Evolutionary conservation across 2,329 filamentous ascomycete species (phyloP).

Genomic region (Didymella glomerata): DNA sequence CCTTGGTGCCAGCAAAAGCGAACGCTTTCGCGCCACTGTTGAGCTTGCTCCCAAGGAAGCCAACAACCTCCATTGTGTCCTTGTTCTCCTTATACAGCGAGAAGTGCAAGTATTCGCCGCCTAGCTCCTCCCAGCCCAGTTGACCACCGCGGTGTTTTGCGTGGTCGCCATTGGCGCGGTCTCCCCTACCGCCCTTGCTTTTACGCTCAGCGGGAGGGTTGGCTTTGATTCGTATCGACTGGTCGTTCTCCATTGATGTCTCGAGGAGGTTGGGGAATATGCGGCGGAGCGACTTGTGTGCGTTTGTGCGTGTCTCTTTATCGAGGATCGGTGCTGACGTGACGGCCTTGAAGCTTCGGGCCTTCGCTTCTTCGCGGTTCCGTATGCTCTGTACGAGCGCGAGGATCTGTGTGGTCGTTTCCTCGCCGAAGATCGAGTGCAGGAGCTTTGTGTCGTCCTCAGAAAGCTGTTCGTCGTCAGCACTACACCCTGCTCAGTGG

Average conservation of each 20-base stretch:
- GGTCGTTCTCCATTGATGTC: constrained; percentile 76
- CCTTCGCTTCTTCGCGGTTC: constrained; percentile 63
- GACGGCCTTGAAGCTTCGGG: constrained; percentile 63
- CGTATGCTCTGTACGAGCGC: constrained; percentile 64
- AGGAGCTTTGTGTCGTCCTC: constrained; percentile 51
- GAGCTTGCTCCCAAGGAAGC: constrained; percentile 76
- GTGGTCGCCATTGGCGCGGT: constrained; percentile 30
- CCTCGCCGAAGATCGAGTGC: constrained; percentile 60
- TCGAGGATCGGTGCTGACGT: constrained; percentile 65
- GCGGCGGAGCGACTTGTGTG: constrained; percentile 74
- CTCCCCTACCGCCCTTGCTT: constrained; percentile 37
- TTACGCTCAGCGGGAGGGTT: constrained; percentile 50
- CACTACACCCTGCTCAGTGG: not conserved
- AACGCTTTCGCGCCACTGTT: constrained; percentile 74
- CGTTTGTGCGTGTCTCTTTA: constrained; percentile 67
- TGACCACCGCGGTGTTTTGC: constrained; percentile 37
- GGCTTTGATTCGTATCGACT: constrained; percentile 68
- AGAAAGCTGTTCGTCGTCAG: constrained; percentile 42
- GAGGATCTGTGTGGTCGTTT: constrained; percentile 61
- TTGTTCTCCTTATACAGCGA: constrained; percentile 97
- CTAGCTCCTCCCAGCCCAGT: constrained; percentile 69
- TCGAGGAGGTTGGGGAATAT: constrained; percentile 83
- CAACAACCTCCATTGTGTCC: constrained; percentile 91
- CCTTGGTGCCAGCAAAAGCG: constrained; percentile 89
- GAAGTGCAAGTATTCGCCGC: constrained; percentile 87